Evolutionary conservation across 352 stramenopile genomes (phyloP), one percentile per base, ranked within the genome.

Genomic region (Phytophthora megakarya): DNA sequence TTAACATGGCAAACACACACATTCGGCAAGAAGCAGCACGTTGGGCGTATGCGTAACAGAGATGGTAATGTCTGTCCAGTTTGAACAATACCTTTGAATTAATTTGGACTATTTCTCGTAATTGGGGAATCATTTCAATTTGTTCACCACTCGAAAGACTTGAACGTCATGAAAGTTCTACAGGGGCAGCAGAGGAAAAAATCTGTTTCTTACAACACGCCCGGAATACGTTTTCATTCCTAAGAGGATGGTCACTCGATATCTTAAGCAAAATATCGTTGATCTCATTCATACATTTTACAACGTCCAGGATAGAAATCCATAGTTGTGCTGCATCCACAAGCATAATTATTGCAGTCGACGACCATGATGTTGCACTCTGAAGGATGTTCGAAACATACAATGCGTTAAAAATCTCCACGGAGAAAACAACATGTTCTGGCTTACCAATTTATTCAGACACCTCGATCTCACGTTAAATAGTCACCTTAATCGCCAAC

Each of bases 321-420:
- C 61, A 82, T 1, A 73, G 58, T 7, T 82, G 73, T 0, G 63
- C 22, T 10, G 75, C 44, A 21, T 87, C 75, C 3, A 83, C 39
- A 3, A 15, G 15, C 44, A 80, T 76, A 10, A 87, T 51, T 0
- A 54, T 42, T 5, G 66, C 38, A 0, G 64, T 72, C 1, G 75
- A 75, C 5, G 30, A 35, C 26, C 63, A 61, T 0, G 67, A 80
- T 18, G 67, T 52, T 7, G 70, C 49, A 5, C 47, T 74, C 42
- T 81, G 65, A 49, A 88, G 73, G n/a, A 70, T 74, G 13, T 65
- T 69, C 0, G 78, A 62, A 1, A 85, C 68, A 19, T 70, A 86
- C 0, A 86, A 40, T 23, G 77, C 50, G 44, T 84, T 71, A 51
- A 79, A 86, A 16, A 86, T 50, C 47, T 86, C 72, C 22, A 77